Conservation (phyloP, 768 basidiomycete genomes). For the Rhodotorula graminis region DNA sequence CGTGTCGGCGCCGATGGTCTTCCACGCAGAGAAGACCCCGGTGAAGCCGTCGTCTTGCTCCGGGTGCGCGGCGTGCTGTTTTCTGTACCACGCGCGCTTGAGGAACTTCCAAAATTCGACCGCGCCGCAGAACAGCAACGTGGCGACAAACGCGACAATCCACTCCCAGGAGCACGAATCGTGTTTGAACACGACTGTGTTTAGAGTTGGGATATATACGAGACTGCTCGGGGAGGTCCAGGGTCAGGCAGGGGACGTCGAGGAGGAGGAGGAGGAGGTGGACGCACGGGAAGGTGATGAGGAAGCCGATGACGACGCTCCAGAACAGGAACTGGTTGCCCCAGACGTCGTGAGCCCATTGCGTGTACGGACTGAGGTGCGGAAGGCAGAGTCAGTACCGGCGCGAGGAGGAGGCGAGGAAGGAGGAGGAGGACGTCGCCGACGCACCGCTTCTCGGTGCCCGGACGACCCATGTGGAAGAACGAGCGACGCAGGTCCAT, state of each 20-base stretch:
- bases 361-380: slow-evolving; percentile 15
- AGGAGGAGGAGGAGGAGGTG: slow-evolving; percentile 42
- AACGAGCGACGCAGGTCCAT: slow-evolving; percentile 42
- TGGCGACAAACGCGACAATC: slow-evolving; percentile 44
- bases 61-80: slow-evolving; percentile 1
- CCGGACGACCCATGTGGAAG: slow-evolving; percentile 43
- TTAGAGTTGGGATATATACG: slow-evolving; percentile 46
- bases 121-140: slow-evolving; percentile 38
- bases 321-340: slow-evolving; percentile 35
- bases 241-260: background rate
- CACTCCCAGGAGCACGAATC: slow-evolving; percentile 1
- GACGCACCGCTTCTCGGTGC: slow-evolving; percentile 10
- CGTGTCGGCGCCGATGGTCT: slow-evolving; percentile 4
- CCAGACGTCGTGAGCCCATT: slow-evolving; percentile 28
- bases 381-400: background rate
- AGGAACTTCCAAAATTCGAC: slow-evolving; percentile 32
- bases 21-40: slow-evolving; percentile 28
- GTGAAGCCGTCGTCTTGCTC: slow-evolving; percentile 16
- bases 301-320: slow-evolving; percentile 2
- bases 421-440: no score
- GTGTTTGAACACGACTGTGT: slow-evolving; percentile 46
- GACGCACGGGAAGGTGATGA: background rate
- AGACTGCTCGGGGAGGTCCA: slow-evolving; percentile 6
- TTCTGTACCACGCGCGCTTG: slow-evolving; percentile 33
- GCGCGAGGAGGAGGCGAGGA: background rate